phyloP scores from a whole-genome alignment of 495 filamentous ascomycete genomes.

The Aspergillus steynii region DNA sequence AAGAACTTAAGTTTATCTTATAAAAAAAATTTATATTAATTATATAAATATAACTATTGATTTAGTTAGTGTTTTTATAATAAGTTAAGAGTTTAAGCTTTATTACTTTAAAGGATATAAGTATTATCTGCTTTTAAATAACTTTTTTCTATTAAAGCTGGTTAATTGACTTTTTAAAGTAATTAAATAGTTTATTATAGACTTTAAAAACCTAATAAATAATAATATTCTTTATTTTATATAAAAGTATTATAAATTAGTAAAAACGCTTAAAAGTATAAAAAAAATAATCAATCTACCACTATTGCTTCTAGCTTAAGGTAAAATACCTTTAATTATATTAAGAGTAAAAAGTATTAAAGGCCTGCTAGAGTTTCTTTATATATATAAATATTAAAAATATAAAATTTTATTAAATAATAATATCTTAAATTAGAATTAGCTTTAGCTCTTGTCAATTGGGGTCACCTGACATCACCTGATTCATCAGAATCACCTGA shows the following conservation, averaged over 20 bases:
- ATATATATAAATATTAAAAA: background rate
- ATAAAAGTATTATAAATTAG: conserved; percentile 12
- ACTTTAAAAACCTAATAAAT: conserved; percentile 5
- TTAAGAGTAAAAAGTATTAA: conserved; percentile 13
- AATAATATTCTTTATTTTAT: conserved; percentile 16
- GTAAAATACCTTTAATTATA: conserved; percentile 7
- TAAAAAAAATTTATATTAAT: conserved; percentile 23
- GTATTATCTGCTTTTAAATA: conserved; percentile 18
- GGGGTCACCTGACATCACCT: too few relatives aligned
- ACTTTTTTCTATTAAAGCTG: background rate
- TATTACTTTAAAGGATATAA: conserved; percentile 5
- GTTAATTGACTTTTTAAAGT: conserved; percentile 6
- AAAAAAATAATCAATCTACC: conserved; percentile 24
- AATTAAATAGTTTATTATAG: conserved; percentile 10
- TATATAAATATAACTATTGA: conserved; percentile 15
- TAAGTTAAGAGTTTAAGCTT: conserved; percentile 18
- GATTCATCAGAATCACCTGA: too few relatives aligned
- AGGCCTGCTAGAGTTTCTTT: background rate
- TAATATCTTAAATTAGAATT: conserved; percentile 16
- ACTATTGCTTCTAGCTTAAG: conserved; percentile 16
- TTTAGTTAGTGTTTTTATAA: conserved; percentile 16
- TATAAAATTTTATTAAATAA: background rate
- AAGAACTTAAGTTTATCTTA: conserved; percentile 29
- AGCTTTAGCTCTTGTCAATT: too few relatives aligned
- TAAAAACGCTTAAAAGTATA: conserved; percentile 14